phyloP scores from a whole-genome alignment of 179 eudicot genomes.

The Dionaea muscipula region DNA sequence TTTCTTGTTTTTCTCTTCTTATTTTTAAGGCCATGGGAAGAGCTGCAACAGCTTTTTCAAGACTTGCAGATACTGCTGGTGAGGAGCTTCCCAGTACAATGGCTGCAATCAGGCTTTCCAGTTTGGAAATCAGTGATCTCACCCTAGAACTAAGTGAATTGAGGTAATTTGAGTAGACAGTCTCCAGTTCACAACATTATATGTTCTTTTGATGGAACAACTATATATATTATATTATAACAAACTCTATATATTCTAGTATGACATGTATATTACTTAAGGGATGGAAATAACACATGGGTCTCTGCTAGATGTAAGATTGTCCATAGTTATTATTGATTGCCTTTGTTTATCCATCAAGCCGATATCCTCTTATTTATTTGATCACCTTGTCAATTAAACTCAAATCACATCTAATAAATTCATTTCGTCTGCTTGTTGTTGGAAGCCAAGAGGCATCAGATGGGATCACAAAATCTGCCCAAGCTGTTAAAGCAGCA shows the following conservation, averaged over 20 bases:
- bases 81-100: constrained; percentile 88
- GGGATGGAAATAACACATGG: no score
- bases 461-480: constrained; percentile 75
- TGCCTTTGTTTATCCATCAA: no score
- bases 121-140: constrained; percentile 93
- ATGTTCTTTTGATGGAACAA: no score
- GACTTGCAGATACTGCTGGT: constrained; percentile 66
- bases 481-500: constrained; percentile 90
- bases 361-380: no score
- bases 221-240: no score
- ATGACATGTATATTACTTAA: no score
- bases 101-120: constrained; percentile 87
- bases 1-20: no score
- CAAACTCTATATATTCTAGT: no score
- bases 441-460: constrained; percentile 69
- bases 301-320: no score
- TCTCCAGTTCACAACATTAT: no score
- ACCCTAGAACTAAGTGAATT: constrained; percentile 89
- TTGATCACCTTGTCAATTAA: no score
- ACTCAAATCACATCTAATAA: background rate
- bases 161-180: constrained; percentile 30
- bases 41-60: constrained; percentile 79
- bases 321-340: no score
- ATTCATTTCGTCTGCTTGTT: background rate
- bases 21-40: constrained; percentile 61